Evolutionary conservation across 306 rosid species (phyloP).

Genomic region (Pueraria montana): DNA sequence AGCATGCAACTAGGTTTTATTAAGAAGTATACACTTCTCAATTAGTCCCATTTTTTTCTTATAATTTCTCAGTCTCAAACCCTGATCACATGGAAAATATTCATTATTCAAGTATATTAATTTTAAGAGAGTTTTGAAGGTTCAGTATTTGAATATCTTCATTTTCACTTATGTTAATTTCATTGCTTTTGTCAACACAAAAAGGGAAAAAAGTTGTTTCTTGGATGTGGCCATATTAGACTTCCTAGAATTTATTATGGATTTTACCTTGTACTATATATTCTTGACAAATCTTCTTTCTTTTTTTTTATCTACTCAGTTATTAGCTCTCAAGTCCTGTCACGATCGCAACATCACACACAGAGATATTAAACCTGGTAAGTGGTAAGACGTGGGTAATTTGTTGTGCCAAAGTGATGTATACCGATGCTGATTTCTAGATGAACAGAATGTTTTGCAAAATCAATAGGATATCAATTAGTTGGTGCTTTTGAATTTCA

Average conservation of each 20-base stretch:
- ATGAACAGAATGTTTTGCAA: neutral
- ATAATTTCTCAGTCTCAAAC: slow-evolving; percentile 19
- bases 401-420: slow-evolving; percentile 32
- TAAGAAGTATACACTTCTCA: slow-evolving; percentile 30
- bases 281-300: slow-evolving; percentile 29
- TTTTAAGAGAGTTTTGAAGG: slow-evolving; percentile 23
- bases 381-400: slow-evolving; percentile 68
- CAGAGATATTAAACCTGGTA: slow-evolving; percentile 98
- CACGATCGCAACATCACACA: slow-evolving; percentile 96
- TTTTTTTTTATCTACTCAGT: slow-evolving; percentile 60
- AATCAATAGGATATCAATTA: slow-evolving; percentile 29
- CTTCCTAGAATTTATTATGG: neutral
- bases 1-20: slow-evolving; percentile 29
- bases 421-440: slow-evolving; percentile 11
- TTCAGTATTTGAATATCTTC: slow-evolving; percentile 41
- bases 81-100: neutral
- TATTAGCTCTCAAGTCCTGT: slow-evolving; percentile 89
- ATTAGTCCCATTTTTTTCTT: neutral
- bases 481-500: slow-evolving; percentile 28
- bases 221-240: slow-evolving; percentile 21
- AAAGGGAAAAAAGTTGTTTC: neutral
- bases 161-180: slow-evolving; percentile 10
- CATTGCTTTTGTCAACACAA: neutral
- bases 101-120: slow-evolving; percentile 13
- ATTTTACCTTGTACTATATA: slow-evolving; percentile 12